phyloP scores from a whole-genome alignment of 2,329 filamentous ascomycete genomes.

The Xylaria sp. region DNA sequence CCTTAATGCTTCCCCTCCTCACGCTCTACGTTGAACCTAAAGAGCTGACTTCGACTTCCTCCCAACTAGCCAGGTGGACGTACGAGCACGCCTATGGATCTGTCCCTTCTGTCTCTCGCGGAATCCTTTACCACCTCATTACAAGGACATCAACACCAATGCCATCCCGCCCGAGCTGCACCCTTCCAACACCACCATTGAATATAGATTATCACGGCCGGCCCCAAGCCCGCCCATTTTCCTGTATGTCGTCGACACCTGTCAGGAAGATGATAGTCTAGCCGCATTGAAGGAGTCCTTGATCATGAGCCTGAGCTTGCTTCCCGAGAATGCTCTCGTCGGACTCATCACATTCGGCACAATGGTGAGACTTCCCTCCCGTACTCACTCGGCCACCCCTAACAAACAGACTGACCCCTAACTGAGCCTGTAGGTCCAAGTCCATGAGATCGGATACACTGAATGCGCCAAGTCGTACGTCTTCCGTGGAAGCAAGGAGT shows the following conservation, averaged over 20 bases:
- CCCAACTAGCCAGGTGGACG: conserved; percentile 77
- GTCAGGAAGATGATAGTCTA: conserved; percentile 87
- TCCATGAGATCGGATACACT: conserved; percentile 97
- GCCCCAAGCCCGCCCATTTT: conserved; percentile 90
- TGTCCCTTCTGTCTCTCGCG: conserved; percentile 88
- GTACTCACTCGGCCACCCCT: neutral
- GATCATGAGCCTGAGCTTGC: conserved; percentile 83
- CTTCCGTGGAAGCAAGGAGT: conserved; percentile 97
- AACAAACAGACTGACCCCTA: conserved; percentile 37
- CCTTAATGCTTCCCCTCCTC: neutral
- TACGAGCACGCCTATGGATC: conserved; percentile 85
- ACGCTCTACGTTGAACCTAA: neutral
- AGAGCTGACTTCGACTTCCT: conserved; percentile 27
- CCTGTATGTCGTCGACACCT: conserved; percentile 87
- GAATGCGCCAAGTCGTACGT: conserved; percentile 99
- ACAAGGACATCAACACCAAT: conserved; percentile 88
- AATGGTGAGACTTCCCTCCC: conserved; percentile 69
- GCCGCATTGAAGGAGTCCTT: conserved; percentile 86
- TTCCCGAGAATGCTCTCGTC: conserved; percentile 83
- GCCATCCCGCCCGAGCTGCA: conserved; percentile 86
- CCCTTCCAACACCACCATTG: conserved; percentile 85
- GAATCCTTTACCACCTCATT: conserved; percentile 84
- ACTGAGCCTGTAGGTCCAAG: conserved; percentile 73
- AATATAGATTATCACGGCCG: conserved; percentile 82
- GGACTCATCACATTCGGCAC: conserved; percentile 90